phyloP scores from a whole-genome alignment of 306 rosid species.

The Vicia faba region DNA sequence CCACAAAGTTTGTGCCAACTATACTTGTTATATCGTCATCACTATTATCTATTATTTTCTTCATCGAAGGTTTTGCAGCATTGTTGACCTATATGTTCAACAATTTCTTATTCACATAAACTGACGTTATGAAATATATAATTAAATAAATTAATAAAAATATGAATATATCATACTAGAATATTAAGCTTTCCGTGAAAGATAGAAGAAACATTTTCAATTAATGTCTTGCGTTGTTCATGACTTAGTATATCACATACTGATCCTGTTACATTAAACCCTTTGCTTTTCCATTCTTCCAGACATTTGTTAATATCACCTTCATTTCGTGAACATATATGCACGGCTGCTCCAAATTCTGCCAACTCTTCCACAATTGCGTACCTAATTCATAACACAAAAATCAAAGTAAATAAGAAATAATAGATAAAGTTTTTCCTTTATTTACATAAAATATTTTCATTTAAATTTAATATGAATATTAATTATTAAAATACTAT shows the following conservation, averaged over 20 bases:
- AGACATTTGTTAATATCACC: slow-evolving; percentile 33
- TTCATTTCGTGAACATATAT: slow-evolving; percentile 42
- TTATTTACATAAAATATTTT: no score
- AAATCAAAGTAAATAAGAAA: no score
- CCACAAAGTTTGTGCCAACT: slow-evolving; percentile 41
- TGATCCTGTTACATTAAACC: slow-evolving; percentile 40
- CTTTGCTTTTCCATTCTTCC: slow-evolving; percentile 40
- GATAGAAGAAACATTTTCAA: slow-evolving; percentile 31
- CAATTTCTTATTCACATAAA: no score
- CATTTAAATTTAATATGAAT: no score
- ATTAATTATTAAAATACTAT: no score
- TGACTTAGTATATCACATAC: slow-evolving; percentile 28
- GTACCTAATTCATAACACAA: neutral
- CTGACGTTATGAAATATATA: no score
- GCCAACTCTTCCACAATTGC: neutral
- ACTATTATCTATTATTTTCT: slow-evolving; percentile 15
- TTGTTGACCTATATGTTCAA: no score
- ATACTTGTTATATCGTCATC: slow-evolving; percentile 29
- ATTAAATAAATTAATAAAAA: no score
- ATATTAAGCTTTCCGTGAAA: slow-evolving; percentile 45
- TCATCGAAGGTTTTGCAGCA: neutral
- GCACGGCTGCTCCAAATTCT: slow-evolving; percentile 43
- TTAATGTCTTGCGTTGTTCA: slow-evolving; percentile 32
- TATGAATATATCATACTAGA: neutral
- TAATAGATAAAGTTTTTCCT: no score